Evolutionary conservation across 805 yeast genomes (phyloP), one percentile per base, ranked within the genome.

Genomic region (Candida odintsovae): DNA sequence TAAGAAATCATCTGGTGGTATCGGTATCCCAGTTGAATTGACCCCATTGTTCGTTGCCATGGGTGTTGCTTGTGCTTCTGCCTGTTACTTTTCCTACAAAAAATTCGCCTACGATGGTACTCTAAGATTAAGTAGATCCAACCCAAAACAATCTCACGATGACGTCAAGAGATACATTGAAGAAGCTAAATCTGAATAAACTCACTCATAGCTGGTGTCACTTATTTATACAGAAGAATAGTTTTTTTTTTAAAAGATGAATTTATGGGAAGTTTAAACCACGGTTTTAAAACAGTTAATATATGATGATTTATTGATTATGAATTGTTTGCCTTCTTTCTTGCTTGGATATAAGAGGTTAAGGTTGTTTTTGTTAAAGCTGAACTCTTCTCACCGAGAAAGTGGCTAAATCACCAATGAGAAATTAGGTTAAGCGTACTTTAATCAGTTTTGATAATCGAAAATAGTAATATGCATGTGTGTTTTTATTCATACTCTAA

Each of bases 31-130:
- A 58, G 73, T 77, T 45, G 83, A 78, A 66, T 64, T 78, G 57
- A 75, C 79, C 48, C 83, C 83, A 60, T 68, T 78, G 53, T 76
- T 76, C 57, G 66, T 75, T 31, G 82, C 81, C 36, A 72, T 78
- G 70, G 75, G 77, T 60, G 73, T 76, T 48, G 83, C 82, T 35
- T 57, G 66, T 46, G 51, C 75, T 37, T 71, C 75, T 33, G 82
- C 80, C 45, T 54, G 69, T 50, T 78, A 63, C 67, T 78, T 78
- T 68, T 58, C 77, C 13, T 70, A 71, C 62, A 78, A 70, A 66
- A 78, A 78, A 63, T 55, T 78, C 38, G 63, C 69, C 31, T 65
- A 71, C 45, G 84, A 78, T 57, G 65, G 57, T 26, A 63, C 77
- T 50, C 64, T 78, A 55, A 76, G 78, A 67, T 61, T 78, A 42